Evolutionary conservation across 371 early-diverging fungal species (phyloP).

Genomic region (Apophysomyces sp.): DNA sequence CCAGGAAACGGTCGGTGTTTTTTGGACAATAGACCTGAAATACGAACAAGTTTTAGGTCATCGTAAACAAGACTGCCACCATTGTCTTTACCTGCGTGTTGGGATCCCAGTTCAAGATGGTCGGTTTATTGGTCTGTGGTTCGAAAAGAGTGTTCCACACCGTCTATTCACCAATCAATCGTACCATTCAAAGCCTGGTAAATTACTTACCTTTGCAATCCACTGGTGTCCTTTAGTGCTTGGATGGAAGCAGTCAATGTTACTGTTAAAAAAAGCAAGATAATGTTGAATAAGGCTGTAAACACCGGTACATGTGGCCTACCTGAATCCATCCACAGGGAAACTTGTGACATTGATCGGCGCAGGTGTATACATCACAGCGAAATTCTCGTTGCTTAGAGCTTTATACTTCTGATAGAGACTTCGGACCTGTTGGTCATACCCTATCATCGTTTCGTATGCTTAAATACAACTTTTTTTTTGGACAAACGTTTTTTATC

Average conservation of each 20-base stretch:
- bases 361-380: conserved; percentile 7
- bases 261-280: neutral
- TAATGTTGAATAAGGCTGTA: no score
- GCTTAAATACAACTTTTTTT: neutral
- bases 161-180: neutral
- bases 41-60: neutral
- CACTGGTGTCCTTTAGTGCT: conserved; percentile 7
- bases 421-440: conserved; percentile 6
- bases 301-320: no score
- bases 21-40: neutral
- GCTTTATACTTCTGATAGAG: conserved; percentile 11
- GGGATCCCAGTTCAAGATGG: neutral
- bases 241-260: conserved; percentile 19
- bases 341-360: conserved; percentile 7
- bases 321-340: conserved; percentile 11
- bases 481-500: neutral
- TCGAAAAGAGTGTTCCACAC: neutral
- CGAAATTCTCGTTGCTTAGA: conserved; percentile 9
- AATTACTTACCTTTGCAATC: conserved; percentile 10
- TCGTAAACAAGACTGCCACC: neutral
- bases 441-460: no score
- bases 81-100: neutral
- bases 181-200: no score
- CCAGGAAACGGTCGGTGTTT: neutral
- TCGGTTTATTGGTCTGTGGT: neutral